A percentile compares a stretch with the other conserved stretches of the same genome.
Conservation (phyloP, 306 rosid species). For the Dalbergia cultrata region DNA sequence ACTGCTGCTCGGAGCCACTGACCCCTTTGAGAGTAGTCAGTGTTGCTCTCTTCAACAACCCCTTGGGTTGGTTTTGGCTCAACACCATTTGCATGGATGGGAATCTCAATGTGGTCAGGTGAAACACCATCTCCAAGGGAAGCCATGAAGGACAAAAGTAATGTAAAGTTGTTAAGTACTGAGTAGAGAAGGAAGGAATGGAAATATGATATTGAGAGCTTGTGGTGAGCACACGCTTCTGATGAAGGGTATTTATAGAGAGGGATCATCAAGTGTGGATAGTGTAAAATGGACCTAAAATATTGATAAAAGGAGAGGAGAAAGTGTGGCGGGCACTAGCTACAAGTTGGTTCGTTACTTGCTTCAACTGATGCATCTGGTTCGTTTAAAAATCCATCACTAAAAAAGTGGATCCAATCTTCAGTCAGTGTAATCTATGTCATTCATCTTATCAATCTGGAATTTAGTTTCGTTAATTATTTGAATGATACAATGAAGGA, state of each 20-base stretch:
- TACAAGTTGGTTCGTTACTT: constrained; percentile 38
- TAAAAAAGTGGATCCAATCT: background rate
- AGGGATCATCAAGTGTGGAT: background rate
- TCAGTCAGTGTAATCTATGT: background rate
- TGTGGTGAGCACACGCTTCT: constrained; percentile 61
- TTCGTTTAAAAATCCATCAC: constrained; percentile 9
- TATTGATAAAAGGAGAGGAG: constrained; percentile 16
- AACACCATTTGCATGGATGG: constrained; percentile 29
- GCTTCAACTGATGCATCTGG: constrained; percentile 10
- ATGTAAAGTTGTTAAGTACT: background rate
- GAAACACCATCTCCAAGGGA: constrained; percentile 47
- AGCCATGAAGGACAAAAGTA: constrained; percentile 56
- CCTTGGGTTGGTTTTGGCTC: constrained; percentile 43
- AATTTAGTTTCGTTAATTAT: background rate
- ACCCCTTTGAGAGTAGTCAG: constrained; percentile 64
- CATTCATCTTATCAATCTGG: constrained; percentile 12
- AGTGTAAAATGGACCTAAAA: constrained; percentile 20
- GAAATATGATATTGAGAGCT: constrained; percentile 49
- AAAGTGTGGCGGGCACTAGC: constrained; percentile 49
- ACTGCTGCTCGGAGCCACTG: constrained; percentile 81
- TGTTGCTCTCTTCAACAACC: constrained; percentile 38
- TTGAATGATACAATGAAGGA: background rate
- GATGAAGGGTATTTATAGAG: constrained; percentile 54
- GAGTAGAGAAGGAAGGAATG: constrained; percentile 1
- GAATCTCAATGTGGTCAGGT: constrained; percentile 53